Base-by-base conservation (phyloP, 2,329 filamentous ascomycete species). In the Trichoderma sp. region DNA sequence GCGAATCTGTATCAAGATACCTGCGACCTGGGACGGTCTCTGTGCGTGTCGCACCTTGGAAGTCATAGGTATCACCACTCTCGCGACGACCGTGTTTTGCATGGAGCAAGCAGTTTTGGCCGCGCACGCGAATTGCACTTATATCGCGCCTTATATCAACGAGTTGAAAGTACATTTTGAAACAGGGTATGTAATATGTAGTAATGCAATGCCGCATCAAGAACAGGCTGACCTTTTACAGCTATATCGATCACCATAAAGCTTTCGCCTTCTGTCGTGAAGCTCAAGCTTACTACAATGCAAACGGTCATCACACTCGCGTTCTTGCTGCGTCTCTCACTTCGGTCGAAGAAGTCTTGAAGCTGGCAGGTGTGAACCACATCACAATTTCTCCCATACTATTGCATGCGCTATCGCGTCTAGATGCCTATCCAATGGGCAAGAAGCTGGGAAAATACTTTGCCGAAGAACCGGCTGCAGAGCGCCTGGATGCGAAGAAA, bases 121-220 rank as follows among this genome's bases (percentile, higher is more conserved):
- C 0, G 84, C 81, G 1, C 83, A 87, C 59, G 84, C 82, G 0
- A 81, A 82, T 4, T 90, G 87, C 71, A 83, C 83, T 0, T 90
- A 89, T 71, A 86, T 90, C 52, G 86, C 88, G 0, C 88, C 89
- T 0, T 90, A 89, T 70, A 85, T 90, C 34, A 89, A 90, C 72
- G 87, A 90, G 70, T 78, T 90, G 48, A 85, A 84, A 70, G 88
- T 89, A 5, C 87, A 90, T 71, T 86, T 89, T 67, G 84, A 87
- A 50, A 72, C 78, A 13, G 78, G 76, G 81, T 86, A 74, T 71
- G 50, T 34, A 13, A 45, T n/a, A n/a, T n/a, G n/a, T n/a, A 22
- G 10, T 13, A 19, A 32, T 32, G 77, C 73, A 22, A 22, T 42
- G 13, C 34, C 19, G 2, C 8, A 35, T 4, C 19, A 35, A 29